A percentile compares a stretch with the other conserved stretches of the same genome.
Conservation (phyloP, 805 yeast species). For the Saccharomycopsis oosterbeekiorum region DNA sequence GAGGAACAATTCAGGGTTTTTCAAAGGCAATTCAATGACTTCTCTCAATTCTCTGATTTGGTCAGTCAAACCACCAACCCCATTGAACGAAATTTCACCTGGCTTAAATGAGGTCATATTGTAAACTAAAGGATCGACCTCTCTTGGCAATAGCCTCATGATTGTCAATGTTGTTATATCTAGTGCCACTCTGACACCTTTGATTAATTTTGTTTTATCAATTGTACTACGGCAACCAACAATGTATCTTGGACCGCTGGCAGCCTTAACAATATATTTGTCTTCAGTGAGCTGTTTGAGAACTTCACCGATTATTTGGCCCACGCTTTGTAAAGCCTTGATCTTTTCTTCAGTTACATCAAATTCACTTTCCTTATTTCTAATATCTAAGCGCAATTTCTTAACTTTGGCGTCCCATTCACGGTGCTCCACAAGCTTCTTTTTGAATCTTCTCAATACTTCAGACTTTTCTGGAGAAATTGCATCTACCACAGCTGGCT, state of each 20-base stretch:
- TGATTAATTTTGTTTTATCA: constrained; percentile 69
- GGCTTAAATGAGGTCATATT: constrained; percentile 98
- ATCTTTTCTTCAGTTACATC: constrained; percentile 95
- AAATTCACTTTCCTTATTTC: constrained; percentile 72
- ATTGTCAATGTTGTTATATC: constrained; percentile 97
- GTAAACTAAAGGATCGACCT: constrained; percentile 95
- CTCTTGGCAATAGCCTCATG: constrained; percentile 95
- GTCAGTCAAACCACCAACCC: constrained; percentile 93
- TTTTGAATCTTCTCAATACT: constrained; percentile 71
- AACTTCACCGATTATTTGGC: constrained; percentile 95
- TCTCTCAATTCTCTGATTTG: constrained; percentile 95
- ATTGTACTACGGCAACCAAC: constrained; percentile 95
- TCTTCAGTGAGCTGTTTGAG: constrained; percentile 92
- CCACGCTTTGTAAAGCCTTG: constrained; percentile 93
- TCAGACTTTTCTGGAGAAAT: constrained; percentile 64
- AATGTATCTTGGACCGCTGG: constrained; percentile 94
- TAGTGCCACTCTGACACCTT: constrained; percentile 92
- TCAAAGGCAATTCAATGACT: constrained; percentile 92
- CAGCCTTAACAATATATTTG: constrained; percentile 89
- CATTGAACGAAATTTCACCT: constrained; percentile 91
- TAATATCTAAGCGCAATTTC: constrained; percentile 70
- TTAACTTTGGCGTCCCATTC: constrained; percentile 90
- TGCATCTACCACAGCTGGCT: constrained; percentile 20
- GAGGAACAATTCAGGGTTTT: constrained; percentile 90
- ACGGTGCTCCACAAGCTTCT: constrained; percentile 83